phyloP scores from a whole-genome alignment of 371 early-diverging fungal genomes.

The Rhizopus arrhizus region DNA sequence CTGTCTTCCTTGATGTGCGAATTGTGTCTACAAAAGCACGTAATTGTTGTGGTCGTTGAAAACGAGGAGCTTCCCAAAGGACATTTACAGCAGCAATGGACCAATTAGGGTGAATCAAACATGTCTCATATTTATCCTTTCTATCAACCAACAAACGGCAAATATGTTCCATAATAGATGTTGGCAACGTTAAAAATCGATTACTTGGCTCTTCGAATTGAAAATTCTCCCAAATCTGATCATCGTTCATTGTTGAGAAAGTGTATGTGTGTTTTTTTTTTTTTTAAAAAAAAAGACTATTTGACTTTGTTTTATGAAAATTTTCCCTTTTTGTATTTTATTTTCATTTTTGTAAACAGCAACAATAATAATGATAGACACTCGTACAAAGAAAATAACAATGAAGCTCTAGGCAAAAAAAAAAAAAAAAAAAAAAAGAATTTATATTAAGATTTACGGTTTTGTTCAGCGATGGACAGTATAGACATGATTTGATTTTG shows the following conservation, averaged over 20 bases:
- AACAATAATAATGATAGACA: too few species aligned
- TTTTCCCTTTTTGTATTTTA: too few species aligned
- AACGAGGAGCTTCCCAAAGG: conserved; percentile 39
- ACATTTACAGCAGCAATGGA: conserved; percentile 32
- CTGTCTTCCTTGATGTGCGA: conserved; percentile 15
- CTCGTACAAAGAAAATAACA: too few species aligned
- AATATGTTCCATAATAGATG: conserved; percentile 35
- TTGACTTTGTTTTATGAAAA: too few species aligned
- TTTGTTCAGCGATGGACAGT: conserved; percentile 47
- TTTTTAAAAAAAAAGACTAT: too few species aligned
- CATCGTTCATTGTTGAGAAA: neutral
- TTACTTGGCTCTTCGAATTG: conserved; percentile 20
- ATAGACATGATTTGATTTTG: conserved; percentile 50
- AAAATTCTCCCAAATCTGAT: conserved; percentile 16
- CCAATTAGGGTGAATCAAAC: conserved; percentile 38
- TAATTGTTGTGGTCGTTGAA: conserved; percentile 29
- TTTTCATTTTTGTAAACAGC: too few species aligned
- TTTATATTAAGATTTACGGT: conserved; percentile 16
- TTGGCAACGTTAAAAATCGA: conserved; percentile 14
- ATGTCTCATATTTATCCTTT: conserved; percentile 31
- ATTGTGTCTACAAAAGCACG: conserved; percentile 22
- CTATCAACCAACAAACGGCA: conserved; percentile 35
- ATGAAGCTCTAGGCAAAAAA: too few species aligned
- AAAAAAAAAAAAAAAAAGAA: too few species aligned
- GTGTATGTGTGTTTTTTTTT: too few species aligned